Conservation (phyloP, 1,284 basidiomycete genomes). For the Leccinum cinnamomeum region DNA sequence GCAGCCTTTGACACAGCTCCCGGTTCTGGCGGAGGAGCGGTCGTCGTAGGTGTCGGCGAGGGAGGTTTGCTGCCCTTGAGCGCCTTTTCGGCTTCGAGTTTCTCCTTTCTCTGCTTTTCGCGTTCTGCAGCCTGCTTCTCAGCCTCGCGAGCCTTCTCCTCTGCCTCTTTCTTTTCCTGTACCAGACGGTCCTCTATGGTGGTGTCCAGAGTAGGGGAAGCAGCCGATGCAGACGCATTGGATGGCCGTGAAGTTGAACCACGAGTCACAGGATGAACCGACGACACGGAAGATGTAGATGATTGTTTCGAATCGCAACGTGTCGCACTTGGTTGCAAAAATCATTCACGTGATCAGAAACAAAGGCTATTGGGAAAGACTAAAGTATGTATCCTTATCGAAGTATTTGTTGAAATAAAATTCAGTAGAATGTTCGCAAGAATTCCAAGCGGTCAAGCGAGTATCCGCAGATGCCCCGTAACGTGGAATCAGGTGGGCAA, state of each 20-base stretch:
- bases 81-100: constrained; percentile 68
- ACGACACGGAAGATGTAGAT: constrained; percentile 29
- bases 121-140: constrained; percentile 79
- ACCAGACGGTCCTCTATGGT: too few relatives aligned
- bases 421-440: too few relatives aligned
- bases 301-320: constrained; percentile 16
- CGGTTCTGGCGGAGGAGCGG: constrained; percentile 38
- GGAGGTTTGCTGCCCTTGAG: constrained; percentile 45
- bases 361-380: constrained; percentile 11
- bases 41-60: constrained; percentile 33
- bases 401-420: too few relatives aligned
- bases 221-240: not conserved
- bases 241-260: constrained; percentile 40
- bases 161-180: constrained; percentile 67
- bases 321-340: not conserved
- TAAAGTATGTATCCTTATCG: not conserved
- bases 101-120: constrained; percentile 65
- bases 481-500: too few relatives aligned
- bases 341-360: too few relatives aligned
- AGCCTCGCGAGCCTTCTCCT: constrained; percentile 72
- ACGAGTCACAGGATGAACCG: constrained; percentile 29
- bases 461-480: too few relatives aligned
- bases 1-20: constrained; percentile 29
- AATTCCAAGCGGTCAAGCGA: too few relatives aligned
- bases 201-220: too few relatives aligned